These are phyloP conservation scores for Aureobasidium uvarum DNA, from an alignment of 2,329 filamentous ascomycete species.

Conservation along the genomic window DNA sequence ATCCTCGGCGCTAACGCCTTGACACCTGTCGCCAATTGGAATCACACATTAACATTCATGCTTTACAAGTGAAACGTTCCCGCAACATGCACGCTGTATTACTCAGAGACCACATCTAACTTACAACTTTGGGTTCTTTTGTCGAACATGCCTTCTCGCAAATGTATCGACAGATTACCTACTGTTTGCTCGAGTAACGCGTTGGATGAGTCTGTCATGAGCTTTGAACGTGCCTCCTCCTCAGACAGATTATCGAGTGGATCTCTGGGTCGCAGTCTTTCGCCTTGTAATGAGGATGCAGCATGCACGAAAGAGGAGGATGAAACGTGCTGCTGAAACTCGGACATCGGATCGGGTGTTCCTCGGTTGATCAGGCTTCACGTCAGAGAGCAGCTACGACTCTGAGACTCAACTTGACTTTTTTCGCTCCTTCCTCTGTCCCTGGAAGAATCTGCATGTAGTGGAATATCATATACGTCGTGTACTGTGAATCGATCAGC, in stretches of 20 bases:
- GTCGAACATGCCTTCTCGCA: too few species aligned
- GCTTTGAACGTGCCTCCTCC: neutral
- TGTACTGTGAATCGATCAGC: too few species aligned
- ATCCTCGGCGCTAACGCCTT: neutral
- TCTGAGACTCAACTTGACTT: neutral
- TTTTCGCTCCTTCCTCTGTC: neutral
- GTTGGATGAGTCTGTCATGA: too few species aligned
- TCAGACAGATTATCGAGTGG: too few species aligned
- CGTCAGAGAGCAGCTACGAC: neutral
- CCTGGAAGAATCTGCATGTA: neutral
- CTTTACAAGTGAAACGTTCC: too few species aligned
- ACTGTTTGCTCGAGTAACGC: too few species aligned
- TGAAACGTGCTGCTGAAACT: neutral
- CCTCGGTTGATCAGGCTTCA: constrained; percentile 5
- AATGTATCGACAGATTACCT: too few species aligned
- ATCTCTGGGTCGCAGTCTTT: neutral
- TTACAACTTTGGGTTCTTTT: too few species aligned
- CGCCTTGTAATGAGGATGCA: neutral
- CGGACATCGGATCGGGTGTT: neutral
- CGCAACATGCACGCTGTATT: too few species aligned
- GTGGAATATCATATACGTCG: neutral
- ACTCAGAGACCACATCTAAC: too few species aligned
- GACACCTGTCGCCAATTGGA: neutral
- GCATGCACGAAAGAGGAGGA: neutral
- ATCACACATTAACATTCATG: too few species aligned